Percentiles rank a stretch among this genome's conserved stretches.
Conservation (phyloP, 2,329 filamentous ascomycete genomes). For the Epichloe coenophiala region DNA sequence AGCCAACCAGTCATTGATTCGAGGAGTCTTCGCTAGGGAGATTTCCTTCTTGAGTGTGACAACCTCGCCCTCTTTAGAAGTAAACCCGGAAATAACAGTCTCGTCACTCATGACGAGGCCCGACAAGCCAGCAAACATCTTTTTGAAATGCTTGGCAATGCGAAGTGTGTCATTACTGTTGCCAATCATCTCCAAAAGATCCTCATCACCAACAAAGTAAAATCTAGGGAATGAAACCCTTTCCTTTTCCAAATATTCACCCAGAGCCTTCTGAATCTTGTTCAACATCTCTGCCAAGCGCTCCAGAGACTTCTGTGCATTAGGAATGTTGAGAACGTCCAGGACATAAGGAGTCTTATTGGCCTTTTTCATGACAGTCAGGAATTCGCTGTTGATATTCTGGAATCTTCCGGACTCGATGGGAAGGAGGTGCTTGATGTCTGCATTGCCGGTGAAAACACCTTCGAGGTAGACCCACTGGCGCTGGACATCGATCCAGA, state of each 20-base stretch:
- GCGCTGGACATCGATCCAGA: constrained; percentile 99
- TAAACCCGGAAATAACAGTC: constrained; percentile 77
- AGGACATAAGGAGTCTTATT: constrained; percentile 92
- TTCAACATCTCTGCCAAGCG: constrained; percentile 91
- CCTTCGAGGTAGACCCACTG: constrained; percentile 99
- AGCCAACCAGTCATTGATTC: constrained; percentile 98
- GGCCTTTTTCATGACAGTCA: constrained; percentile 98
- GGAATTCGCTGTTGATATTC: constrained; percentile 98
- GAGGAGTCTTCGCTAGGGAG: constrained; percentile 81
- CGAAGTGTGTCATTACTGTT: constrained; percentile 96
- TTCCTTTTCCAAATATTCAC: constrained; percentile 96
- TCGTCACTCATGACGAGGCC: constrained; percentile 83
- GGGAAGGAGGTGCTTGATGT: constrained; percentile 95
- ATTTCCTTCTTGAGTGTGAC: constrained; percentile 83
- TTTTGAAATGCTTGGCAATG: constrained; percentile 97
- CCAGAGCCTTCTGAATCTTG: constrained; percentile 97
- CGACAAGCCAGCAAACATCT: constrained; percentile 97
- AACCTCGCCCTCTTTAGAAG: constrained; percentile 86
- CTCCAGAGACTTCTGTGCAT: constrained; percentile 91
- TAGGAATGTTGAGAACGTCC: constrained; percentile 89
- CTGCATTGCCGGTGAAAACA: constrained; percentile 95
- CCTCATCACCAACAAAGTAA: constrained; percentile 98
- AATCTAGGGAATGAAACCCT: constrained; percentile 95
- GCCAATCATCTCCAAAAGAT: constrained; percentile 95
- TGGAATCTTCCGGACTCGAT: constrained; percentile 95